Evolutionary conservation across 75 land plant genomes (phyloP).

Genomic region (Selaginella tamariscina): DNA sequence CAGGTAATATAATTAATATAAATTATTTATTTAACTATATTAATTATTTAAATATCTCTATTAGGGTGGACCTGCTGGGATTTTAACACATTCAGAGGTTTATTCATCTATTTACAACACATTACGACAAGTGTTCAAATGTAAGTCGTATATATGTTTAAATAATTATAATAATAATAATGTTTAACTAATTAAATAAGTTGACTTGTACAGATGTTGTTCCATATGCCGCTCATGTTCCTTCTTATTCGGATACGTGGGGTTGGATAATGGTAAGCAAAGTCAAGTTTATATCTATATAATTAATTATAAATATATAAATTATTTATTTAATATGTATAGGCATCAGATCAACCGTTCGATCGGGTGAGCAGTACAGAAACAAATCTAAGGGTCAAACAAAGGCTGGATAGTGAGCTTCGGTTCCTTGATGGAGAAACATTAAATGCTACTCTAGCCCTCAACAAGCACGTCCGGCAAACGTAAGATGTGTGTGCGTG

Average conservation of each 20-base stretch:
- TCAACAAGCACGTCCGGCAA: constrained; percentile 61
- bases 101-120: constrained; percentile 94
- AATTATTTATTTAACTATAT: neutral
- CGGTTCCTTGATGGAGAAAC: constrained; percentile 55
- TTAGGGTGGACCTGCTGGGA: constrained; percentile 89
- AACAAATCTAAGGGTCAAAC: constrained; percentile 44
- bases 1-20: constrained; percentile 33
- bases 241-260: constrained; percentile 71
- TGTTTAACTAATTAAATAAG: neutral
- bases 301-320: no score
- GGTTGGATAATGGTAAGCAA: constrained; percentile 72
- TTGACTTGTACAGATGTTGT: constrained; percentile 48
- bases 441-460: constrained; percentile 39
- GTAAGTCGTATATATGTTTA: constrained; percentile 24
- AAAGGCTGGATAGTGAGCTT: constrained; percentile 61
- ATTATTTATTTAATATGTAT: constrained; percentile 4
- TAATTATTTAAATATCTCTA: neutral
- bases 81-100: constrained; percentile 73
- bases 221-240: constrained; percentile 59
- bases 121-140: constrained; percentile 65
- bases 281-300: no score
- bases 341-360: constrained; percentile 91
- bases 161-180: no score
- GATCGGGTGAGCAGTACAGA: constrained; percentile 26
- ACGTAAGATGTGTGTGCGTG: constrained; percentile 42